Conservation (phyloP, 2,329 filamentous ascomycete species). For the Monilinia fructicola region DNA sequence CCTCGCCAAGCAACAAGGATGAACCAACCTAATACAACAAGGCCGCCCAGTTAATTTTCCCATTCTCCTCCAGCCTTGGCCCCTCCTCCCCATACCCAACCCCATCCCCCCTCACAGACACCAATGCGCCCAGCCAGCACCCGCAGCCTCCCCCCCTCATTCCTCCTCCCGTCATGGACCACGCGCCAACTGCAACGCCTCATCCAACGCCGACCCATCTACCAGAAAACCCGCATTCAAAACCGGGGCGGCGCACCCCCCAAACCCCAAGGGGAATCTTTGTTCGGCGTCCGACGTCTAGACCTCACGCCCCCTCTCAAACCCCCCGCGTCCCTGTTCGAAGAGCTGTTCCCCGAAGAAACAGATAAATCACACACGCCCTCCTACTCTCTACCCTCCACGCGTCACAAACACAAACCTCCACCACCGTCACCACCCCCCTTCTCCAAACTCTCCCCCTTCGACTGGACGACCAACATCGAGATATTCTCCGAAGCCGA, state of each 20-base stretch:
- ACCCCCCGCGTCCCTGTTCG: conserved; percentile 42
- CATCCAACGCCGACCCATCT: conserved; percentile 17
- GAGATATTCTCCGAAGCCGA: conserved; percentile 18
- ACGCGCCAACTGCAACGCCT: conserved; percentile 38
- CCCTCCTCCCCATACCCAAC: not conserved
- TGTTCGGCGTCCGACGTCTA: conserved; percentile 10
- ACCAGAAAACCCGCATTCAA: conserved; percentile 29
- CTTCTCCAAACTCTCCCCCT: conserved; percentile 36
- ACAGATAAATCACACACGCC: not conserved
- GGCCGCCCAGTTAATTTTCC: conserved; percentile 19
- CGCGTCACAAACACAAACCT: not conserved
- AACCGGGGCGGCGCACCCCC: conserved; percentile 12
- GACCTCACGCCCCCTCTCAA: conserved; percentile 1
- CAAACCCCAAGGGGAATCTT: conserved; percentile 14
- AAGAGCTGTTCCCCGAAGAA: conserved; percentile 57
- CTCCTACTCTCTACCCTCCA: not conserved
- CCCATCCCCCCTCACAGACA: not conserved
- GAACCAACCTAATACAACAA: not conserved
- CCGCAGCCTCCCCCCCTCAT: conserved; percentile 45
- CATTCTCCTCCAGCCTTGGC: conserved; percentile 21
- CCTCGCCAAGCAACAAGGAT: conserved; percentile 18
- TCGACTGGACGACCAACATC: conserved; percentile 30
- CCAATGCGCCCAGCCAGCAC: conserved; percentile 46
- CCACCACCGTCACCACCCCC: not conserved
- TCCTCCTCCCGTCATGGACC: conserved; percentile 46